Evolutionary conservation across 2,329 filamentous ascomycete genomes (phyloP).

Genomic region (Dactylellina leptospora): DNA sequence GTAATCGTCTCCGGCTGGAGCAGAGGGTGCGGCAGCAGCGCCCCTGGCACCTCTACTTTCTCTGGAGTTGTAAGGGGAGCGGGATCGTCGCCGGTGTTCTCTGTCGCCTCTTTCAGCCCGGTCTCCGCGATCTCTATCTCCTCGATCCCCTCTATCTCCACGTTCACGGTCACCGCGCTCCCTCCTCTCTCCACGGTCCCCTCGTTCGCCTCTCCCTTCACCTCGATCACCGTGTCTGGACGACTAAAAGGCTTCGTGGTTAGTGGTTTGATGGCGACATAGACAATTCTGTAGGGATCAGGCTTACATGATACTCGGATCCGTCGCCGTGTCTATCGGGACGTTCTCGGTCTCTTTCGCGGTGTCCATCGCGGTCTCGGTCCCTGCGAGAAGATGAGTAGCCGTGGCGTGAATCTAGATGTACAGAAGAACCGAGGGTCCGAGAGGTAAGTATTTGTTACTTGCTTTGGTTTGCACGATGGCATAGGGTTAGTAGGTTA

Average conservation of each 20-base stretch:
- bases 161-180: slow-evolving; percentile 61
- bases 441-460: slow-evolving; percentile 53
- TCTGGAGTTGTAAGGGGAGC: slow-evolving; percentile 57
- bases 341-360: slow-evolving; percentile 51
- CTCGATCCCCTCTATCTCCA: slow-evolving; percentile 59
- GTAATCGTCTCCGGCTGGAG: slow-evolving; percentile 72
- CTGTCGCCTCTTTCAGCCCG: slow-evolving; percentile 62
- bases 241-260: slow-evolving; percentile 40
- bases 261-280: neutral
- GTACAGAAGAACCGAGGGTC: slow-evolving; percentile 37
- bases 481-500: slow-evolving; percentile 50
- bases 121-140: slow-evolving; percentile 58
- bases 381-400: slow-evolving; percentile 51
- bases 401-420: slow-evolving; percentile 52
- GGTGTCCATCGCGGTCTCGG: slow-evolving; percentile 51
- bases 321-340: slow-evolving; percentile 38
- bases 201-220: slow-evolving; percentile 47
- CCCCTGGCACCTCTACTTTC: slow-evolving; percentile 58
- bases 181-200: slow-evolving; percentile 56
- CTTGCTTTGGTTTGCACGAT: slow-evolving; percentile 40
- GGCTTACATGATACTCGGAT: slow-evolving; percentile 39
- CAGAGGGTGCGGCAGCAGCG: slow-evolving; percentile 63
- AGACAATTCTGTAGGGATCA: neutral
- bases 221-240: slow-evolving; percentile 56
- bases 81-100: slow-evolving; percentile 62